These are phyloP conservation scores for Piper betle DNA, from an alignment of 164 flowering plant species.

Conservation along the genomic window DNA sequence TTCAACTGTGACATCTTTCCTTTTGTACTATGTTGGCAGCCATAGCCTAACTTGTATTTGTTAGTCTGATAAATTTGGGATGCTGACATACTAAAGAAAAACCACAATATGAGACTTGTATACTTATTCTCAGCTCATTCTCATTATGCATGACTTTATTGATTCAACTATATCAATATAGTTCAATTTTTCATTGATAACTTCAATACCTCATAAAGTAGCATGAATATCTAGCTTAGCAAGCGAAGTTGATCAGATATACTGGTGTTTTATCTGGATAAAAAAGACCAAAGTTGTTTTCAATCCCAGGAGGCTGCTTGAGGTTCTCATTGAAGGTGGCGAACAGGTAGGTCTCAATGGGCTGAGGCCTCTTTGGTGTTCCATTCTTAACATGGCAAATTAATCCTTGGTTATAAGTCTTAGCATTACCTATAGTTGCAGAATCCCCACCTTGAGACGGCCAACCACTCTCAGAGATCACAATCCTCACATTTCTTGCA, in stretches of 20 bases:
- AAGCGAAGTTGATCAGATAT: conserved; percentile 1
- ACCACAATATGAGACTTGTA: too few species aligned
- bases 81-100: too few species aligned
- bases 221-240: too few species aligned
- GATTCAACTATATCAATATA: too few species aligned
- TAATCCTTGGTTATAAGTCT: conserved; percentile 6
- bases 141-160: too few species aligned
- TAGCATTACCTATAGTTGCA: conserved; percentile 5
- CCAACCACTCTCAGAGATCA: conserved; percentile 12
- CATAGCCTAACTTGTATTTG: too few species aligned
- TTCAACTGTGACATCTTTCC: too few species aligned
- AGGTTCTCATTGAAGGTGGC: conserved; percentile 9
- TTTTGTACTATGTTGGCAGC: too few species aligned
- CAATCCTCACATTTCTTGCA: background rate
- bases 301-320: conserved; percentile 2
- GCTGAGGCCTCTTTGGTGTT: conserved; percentile 5
- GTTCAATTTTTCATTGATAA: too few species aligned
- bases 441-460: conserved; percentile 3
- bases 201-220: too few species aligned
- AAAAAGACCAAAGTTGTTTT: conserved; percentile 10
- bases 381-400: conserved; percentile 6
- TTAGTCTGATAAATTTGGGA: too few species aligned
- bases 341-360: conserved; percentile 9
- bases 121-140: too few species aligned
- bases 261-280: conserved; percentile 7